These are phyloP conservation scores for Nissolia schottii DNA, from an alignment of 306 rosid genomes.

Conservation along the genomic window DNA sequence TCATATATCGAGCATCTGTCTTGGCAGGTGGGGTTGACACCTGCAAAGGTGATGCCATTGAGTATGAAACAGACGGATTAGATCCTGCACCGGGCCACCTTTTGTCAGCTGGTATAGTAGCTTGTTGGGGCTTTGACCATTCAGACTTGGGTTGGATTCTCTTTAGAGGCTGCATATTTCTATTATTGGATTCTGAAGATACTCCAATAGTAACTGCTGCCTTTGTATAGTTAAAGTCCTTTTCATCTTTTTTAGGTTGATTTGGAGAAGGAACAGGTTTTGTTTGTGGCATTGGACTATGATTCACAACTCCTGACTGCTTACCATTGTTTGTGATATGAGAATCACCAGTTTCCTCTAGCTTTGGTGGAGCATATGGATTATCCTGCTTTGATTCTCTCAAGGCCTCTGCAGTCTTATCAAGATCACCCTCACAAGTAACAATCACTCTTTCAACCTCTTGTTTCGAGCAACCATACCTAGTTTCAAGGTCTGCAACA, in stretches of 20 bases:
- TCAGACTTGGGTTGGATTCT: slow-evolving; percentile 68
- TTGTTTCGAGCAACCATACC: slow-evolving; percentile 70
- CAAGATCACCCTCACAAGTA: slow-evolving; percentile 83
- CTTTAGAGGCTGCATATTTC: slow-evolving; percentile 65
- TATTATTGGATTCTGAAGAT: slow-evolving; percentile 54
- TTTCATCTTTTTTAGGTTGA: slow-evolving; percentile 70
- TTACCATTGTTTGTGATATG: slow-evolving; percentile 51
- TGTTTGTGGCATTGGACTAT: slow-evolving; percentile 49
- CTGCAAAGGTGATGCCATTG: slow-evolving; percentile 63
- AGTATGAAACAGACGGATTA: slow-evolving; percentile 59
- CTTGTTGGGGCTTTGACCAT: slow-evolving; percentile 69
- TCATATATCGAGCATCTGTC: slow-evolving; percentile 57
- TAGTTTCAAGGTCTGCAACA: slow-evolving; percentile 64
- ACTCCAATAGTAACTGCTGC: slow-evolving; percentile 44
- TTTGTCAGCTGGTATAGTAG: slow-evolving; percentile 51
- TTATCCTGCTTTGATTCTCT: slow-evolving; percentile 60
- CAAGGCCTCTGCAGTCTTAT: slow-evolving; percentile 73
- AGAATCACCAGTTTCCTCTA: slow-evolving; percentile 82
- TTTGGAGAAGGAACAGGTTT: slow-evolving; percentile 43
- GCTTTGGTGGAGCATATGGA: slow-evolving; percentile 57
- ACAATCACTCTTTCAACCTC: slow-evolving; percentile 95
- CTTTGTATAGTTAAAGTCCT: slow-evolving; percentile 79
- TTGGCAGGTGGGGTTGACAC: slow-evolving; percentile 49
- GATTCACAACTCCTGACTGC: slow-evolving; percentile 49
- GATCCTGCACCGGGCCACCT: slow-evolving; percentile 64